A percentile compares a stretch with the other conserved stretches of the same genome.
These are phyloP conservation scores for Phytophthora uliginosa DNA, from an alignment of 352 stramenopile genomes.

Conservation along the genomic window DNA sequence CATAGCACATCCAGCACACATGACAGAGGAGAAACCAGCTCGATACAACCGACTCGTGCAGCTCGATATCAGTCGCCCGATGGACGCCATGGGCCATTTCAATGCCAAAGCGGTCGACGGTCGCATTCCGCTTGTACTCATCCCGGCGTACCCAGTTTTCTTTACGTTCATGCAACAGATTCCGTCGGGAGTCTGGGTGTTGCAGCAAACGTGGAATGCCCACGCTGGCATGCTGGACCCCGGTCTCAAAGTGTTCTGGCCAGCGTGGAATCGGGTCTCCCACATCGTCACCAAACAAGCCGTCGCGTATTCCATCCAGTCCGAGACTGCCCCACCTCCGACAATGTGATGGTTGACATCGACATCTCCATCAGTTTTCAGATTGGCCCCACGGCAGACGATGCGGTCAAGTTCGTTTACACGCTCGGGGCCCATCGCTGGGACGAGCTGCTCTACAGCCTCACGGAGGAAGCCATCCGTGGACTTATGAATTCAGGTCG, in stretches of 20 bases:
- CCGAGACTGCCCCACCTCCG: conserved; percentile 68
- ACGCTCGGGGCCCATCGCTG: conserved; percentile 74
- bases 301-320: conserved; percentile 73
- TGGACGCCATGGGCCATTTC: conserved; percentile 56
- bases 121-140: conserved; percentile 62
- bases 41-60: conserved; percentile 57
- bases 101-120: conserved; percentile 52
- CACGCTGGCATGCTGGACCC: conserved; percentile 76
- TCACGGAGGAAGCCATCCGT: conserved; percentile 75
- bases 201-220: conserved; percentile 84
- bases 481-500: conserved; percentile 75
- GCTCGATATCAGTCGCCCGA: conserved; percentile 48
- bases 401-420: conserved; percentile 83
- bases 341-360: conserved; percentile 89
- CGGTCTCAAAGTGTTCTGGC: conserved; percentile 76
- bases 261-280: conserved; percentile 74
- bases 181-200: conserved; percentile 69
- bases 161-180: conserved; percentile 57
- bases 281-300: conserved; percentile 87
- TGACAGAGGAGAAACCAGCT: conserved; percentile 18
- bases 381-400: conserved; percentile 74
- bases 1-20: neutral
- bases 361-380: conserved; percentile 87
- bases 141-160: conserved; percentile 52
- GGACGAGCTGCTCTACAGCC: conserved; percentile 74